These are phyloP conservation scores for Penicillium decumbens DNA, from an alignment of 2,329 filamentous ascomycete species.

Conservation along the genomic window DNA sequence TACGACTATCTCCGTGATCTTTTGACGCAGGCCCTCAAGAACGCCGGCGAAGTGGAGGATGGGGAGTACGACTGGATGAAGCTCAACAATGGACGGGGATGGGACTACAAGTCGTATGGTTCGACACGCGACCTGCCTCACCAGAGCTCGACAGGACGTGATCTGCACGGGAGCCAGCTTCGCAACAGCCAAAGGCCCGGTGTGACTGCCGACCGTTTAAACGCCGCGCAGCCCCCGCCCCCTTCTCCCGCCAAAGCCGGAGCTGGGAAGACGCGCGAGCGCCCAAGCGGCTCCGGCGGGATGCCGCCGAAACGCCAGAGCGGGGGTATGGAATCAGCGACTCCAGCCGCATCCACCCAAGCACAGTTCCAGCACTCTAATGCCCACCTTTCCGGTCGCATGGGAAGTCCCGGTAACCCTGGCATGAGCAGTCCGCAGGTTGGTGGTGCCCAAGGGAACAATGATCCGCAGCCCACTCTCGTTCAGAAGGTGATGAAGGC, in stretches of 20 bases:
- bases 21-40: constrained; percentile 93
- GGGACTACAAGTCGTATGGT: constrained; percentile 72
- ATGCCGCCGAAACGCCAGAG: constrained; percentile 71
- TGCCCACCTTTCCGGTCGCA: constrained; percentile 68
- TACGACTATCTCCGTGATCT: constrained; percentile 97
- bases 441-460: constrained; percentile 52
- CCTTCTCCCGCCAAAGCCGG: constrained; percentile 74
- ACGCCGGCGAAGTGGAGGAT: constrained; percentile 89
- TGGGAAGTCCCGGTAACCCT: constrained; percentile 54
- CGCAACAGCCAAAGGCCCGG: constrained; percentile 57
- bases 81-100: constrained; percentile 86
- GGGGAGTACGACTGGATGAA: constrained; percentile 99
- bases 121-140: constrained; percentile 67
- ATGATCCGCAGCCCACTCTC: constrained; percentile 71
- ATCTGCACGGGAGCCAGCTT: constrained; percentile 67
- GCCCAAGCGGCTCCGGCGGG: constrained; percentile 72
- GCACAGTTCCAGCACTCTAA: constrained; percentile 96
- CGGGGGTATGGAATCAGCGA: constrained; percentile 62
- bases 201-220: constrained; percentile 83
- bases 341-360: constrained; percentile 84
- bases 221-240: constrained; percentile 85
- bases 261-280: constrained; percentile 66
- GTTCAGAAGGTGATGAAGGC: constrained; percentile 91
- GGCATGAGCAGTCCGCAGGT: constrained; percentile 56
- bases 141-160: constrained; percentile 77